Conservation (phyloP, 2,329 filamentous ascomycete species). For the Hymenoscyphus fraxineus region DNA sequence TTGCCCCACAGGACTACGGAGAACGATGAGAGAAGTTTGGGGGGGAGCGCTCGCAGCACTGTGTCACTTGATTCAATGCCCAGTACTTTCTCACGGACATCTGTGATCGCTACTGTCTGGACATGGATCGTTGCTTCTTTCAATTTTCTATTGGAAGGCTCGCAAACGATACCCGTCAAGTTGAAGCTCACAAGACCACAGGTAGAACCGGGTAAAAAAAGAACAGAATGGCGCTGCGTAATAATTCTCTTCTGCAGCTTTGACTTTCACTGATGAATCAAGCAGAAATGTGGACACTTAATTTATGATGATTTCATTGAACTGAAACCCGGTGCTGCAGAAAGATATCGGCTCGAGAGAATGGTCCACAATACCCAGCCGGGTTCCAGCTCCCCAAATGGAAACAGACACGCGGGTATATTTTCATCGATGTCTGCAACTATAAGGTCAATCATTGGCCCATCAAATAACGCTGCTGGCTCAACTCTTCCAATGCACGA, state of each 20-base stretch:
- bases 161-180: neutral
- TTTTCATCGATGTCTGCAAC: neutral
- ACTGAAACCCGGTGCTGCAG: constrained; percentile 8
- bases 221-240: constrained; percentile 13
- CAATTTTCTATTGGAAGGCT: neutral
- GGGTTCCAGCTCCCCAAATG: neutral
- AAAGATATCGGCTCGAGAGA: neutral
- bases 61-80: too few species aligned
- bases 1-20: too few species aligned
- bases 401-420: too few species aligned
- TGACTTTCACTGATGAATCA: too few species aligned
- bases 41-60: too few species aligned
- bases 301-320: constrained; percentile 21
- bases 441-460: neutral
- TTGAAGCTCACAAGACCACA: neutral
- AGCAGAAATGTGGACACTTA: constrained; percentile 19
- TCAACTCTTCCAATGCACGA: neutral
- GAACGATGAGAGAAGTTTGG: too few species aligned
- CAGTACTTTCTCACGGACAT: too few species aligned
- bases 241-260: too few species aligned
- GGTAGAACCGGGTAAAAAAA: constrained; percentile 10
- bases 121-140: neutral
- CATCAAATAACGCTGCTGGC: neutral
- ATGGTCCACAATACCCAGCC: neutral
- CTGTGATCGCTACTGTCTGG: neutral